These are phyloP conservation scores for Colletotrichum siamense DNA, from an alignment of 2,329 filamentous ascomycete genomes.

Conservation along the genomic window DNA sequence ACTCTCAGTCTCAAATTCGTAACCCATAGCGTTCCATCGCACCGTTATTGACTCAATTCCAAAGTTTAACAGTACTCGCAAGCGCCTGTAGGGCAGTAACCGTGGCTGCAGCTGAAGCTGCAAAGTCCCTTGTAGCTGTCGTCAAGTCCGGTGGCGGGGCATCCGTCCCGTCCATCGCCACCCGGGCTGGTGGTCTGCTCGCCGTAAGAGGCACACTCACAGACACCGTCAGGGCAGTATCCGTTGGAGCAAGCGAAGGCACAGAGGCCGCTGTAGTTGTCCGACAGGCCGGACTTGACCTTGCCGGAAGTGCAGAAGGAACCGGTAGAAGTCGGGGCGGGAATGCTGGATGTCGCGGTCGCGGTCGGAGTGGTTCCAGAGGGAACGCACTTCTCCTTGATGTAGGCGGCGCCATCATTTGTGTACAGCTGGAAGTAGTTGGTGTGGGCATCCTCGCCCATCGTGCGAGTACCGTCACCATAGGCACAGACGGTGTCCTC, in stretches of 20 bases:
- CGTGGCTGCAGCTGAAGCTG: constrained; percentile 50
- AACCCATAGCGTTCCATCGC: background rate
- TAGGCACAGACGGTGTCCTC: constrained; percentile 44
- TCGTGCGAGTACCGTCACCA: constrained; percentile 25
- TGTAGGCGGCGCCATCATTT: constrained; percentile 12
- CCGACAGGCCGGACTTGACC: constrained; percentile 30
- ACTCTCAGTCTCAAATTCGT: background rate
- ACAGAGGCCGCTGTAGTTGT: constrained; percentile 40
- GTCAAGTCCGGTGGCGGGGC: constrained; percentile 35
- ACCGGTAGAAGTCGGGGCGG: constrained; percentile 10
- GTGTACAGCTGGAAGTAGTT: constrained; percentile 33
- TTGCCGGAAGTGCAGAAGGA: constrained; percentile 29
- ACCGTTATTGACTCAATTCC: background rate
- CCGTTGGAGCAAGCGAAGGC: constrained; percentile 34
- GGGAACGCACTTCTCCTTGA: constrained; percentile 18
- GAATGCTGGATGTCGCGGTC: background rate
- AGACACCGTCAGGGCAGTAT: constrained; percentile 38
- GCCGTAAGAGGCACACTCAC: constrained; percentile 37
- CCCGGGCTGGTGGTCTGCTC: constrained; percentile 24
- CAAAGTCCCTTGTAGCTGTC: constrained; percentile 49
- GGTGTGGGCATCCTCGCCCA: constrained; percentile 34
- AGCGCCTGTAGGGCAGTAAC: constrained; percentile 46
- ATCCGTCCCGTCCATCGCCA: constrained; percentile 33
- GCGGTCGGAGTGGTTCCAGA: background rate
- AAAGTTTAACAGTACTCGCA: constrained; percentile 26